phyloP scores from a whole-genome alignment of 352 stramenopile genomes.

The Phytophthora cryptogea region DNA sequence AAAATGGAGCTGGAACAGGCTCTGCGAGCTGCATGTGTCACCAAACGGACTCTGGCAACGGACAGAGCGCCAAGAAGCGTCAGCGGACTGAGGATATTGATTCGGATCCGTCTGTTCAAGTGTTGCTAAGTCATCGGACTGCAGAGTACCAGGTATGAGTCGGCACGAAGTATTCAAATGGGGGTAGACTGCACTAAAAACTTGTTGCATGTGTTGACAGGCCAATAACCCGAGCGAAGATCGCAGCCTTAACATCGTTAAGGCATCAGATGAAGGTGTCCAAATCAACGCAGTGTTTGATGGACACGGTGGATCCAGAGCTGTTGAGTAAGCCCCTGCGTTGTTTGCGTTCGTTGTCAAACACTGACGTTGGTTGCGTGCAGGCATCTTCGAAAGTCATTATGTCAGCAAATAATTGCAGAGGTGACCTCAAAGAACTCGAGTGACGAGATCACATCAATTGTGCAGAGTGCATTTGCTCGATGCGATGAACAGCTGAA shows the following conservation, averaged over 20 bases:
- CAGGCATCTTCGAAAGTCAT: conserved; percentile 42
- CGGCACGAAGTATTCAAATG: not conserved
- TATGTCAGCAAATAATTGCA: conserved; percentile 47
- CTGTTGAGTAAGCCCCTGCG: conserved; percentile 56
- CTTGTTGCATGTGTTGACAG: conserved; percentile 21
- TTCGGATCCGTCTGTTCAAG: conserved; percentile 23
- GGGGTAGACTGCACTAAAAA: not conserved
- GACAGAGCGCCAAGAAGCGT: conserved; percentile 22
- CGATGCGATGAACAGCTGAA: conserved; percentile 65
- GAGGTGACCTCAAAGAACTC: conserved; percentile 29
- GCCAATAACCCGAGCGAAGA: conserved; percentile 73
- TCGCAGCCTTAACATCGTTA: conserved; percentile 58
- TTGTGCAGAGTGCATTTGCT: conserved; percentile 48
- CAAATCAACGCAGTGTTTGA: conserved; percentile 68
- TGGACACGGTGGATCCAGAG: conserved; percentile 65
- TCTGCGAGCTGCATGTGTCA: conserved; percentile 9
- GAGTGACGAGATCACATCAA: conserved; percentile 36
- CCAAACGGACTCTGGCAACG: conserved; percentile 15
- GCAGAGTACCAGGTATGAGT: conserved; percentile 60
- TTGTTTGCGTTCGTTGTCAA: not conserved
- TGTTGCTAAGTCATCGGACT: conserved; percentile 43
- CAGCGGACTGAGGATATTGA: conserved; percentile 21
- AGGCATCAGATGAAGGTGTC: conserved; percentile 38
- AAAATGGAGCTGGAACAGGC: conserved; percentile 1
- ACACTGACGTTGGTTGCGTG: not conserved